Base-by-base conservation (phyloP, 306 rosid genomes). In the Hippophae tibetana region DNA sequence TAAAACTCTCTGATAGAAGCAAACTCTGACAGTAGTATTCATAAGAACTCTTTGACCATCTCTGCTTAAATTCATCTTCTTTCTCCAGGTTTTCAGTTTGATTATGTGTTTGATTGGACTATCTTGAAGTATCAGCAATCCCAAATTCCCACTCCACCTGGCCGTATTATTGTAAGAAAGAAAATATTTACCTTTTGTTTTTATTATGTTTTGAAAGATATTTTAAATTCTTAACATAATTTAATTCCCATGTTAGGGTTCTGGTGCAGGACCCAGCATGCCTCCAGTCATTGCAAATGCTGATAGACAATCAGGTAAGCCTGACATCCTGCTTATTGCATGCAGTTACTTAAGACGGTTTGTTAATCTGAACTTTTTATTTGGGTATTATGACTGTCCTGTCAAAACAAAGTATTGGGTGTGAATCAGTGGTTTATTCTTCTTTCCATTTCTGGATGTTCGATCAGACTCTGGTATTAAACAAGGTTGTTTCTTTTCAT, bases 31-130 rank as follows among this genome's bases (percentile, higher is more conserved):
- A 31, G 38, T 31, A 42, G 38, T 26, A 7, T 1, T 38, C 38
- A 48, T 49, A n/a, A 40, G 0, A 38, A 8, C 5, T 31, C 3
- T 47, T 44, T 60, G 23, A 41, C 50, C 27, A 25, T 41, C 47
- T 57, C 8, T 61, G 45, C 6, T 64, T 43, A 53, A 55, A 41
- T 60, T 56, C 69, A 6, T 70, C 54, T 60, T 60, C 43, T 61
- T 68, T 50, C 75, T 59, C 60, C 85, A 87, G 99, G 99, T 13
- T 92, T 92, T 77, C 99, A 92, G 89, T 92, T 92, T 74, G 99
- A 92, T 78, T 92, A 88, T 64, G 96, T 92, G 69, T 92, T 92
- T 56, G 98, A 92, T 79, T 92, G 99, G 99, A 92, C 96, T 69
- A 87, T 92, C 69, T 80, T 92, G 84, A 92, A 92, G 73, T 85